Evolutionary conservation across 192 early-diverging fungal genomes (phyloP).

Genomic region (Coemansia sp.): DNA sequence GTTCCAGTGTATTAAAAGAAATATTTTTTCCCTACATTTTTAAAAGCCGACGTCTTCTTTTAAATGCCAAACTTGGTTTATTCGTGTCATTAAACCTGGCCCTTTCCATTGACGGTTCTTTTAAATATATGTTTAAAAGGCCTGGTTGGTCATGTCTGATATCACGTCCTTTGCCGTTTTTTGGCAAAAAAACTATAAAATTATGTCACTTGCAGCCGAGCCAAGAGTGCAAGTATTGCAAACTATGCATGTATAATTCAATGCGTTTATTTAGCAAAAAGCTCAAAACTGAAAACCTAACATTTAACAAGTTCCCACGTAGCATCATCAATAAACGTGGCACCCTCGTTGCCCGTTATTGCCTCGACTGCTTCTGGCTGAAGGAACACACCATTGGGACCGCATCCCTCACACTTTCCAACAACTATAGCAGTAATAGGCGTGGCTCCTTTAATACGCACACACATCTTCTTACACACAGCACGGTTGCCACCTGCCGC

Average conservation of each 20-base stretch:
- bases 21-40: not conserved
- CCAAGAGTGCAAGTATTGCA: not conserved
- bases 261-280: not conserved
- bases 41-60: not conserved
- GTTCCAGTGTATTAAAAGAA: not conserved
- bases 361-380: not conserved
- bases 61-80: not conserved
- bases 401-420: conserved; percentile 1
- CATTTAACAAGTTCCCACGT: not conserved
- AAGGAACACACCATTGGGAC: not conserved
- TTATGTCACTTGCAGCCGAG: too few relatives aligned
- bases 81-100: too few relatives aligned
- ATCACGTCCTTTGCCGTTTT: too few relatives aligned
- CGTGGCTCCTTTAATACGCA: not conserved
- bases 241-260: not conserved
- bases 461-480: conserved; percentile 2
- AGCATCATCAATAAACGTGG: not conserved
- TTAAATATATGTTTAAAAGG: too few relatives aligned
- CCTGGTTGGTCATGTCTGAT: too few relatives aligned
- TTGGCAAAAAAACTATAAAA: too few relatives aligned
- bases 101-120: too few relatives aligned
- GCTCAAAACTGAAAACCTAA: not conserved
- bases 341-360: not conserved
- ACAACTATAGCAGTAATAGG: not conserved
- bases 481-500: not conserved